phyloP scores from a whole-genome alignment of 179 eudicot species.

The Spergularia azorica region DNA sequence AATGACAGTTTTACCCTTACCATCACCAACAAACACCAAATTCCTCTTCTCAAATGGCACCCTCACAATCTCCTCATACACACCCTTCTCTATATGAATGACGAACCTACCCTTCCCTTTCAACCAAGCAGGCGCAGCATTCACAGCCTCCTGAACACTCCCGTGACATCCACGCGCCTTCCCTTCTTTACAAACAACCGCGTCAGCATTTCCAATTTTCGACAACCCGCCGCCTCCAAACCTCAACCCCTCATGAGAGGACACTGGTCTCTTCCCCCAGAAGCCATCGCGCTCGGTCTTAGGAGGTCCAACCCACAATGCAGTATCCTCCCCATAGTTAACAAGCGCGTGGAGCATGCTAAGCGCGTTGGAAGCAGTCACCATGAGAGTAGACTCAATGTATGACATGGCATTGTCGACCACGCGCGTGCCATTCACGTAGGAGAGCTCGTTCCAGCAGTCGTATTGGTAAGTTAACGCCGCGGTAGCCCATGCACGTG shows the following conservation, averaged over 20 bases:
- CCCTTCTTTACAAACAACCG: constrained; percentile 63
- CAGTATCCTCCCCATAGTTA: constrained; percentile 39
- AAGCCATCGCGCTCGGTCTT: constrained; percentile 76
- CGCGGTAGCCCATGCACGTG: constrained; percentile 77
- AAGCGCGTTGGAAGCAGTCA: constrained; percentile 54
- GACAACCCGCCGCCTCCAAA: constrained; percentile 28
- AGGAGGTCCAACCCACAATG: constrained; percentile 54
- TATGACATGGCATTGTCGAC: constrained; percentile 63
- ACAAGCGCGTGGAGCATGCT: constrained; percentile 59
- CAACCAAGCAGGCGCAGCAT: constrained; percentile 51
- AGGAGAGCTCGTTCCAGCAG: constrained; percentile 74
- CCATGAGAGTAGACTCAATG: constrained; percentile 41
- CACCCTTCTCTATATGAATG: constrained; percentile 64
- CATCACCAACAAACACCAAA: constrained; percentile 83
- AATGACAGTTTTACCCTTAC: constrained; percentile 84
- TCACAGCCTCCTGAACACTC: constrained; percentile 77
- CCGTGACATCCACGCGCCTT: constrained; percentile 44
- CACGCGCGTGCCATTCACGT: constrained; percentile 59
- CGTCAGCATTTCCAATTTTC: constrained; percentile 35
- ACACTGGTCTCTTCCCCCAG: constrained; percentile 43
- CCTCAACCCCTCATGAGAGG: constrained; percentile 17
- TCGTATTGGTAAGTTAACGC: constrained; percentile 71
- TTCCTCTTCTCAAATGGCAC: constrained; percentile 72
- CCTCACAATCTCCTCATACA: constrained; percentile 78
- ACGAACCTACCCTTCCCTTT: constrained; percentile 45